Conservation (phyloP, 257 asterid species). For the Misopates orontium region DNA sequence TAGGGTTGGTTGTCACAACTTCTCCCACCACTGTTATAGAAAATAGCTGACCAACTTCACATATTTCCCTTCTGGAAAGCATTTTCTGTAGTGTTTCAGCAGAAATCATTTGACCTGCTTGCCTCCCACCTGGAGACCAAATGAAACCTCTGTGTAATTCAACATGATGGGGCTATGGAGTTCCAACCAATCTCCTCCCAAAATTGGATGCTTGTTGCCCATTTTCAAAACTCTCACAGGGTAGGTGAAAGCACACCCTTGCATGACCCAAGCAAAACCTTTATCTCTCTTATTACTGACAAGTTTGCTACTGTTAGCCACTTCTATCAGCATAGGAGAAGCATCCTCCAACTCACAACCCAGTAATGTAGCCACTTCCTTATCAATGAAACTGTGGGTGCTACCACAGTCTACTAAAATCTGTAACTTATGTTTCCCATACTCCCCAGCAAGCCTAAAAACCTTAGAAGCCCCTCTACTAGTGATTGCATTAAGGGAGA, state of each 20-base stretch:
- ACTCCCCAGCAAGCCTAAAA: no score
- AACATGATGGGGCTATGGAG: neutral
- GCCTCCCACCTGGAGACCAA: neutral
- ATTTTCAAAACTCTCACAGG: neutral
- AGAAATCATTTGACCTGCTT: neutral
- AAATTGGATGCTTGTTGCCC: neutral
- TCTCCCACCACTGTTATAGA: neutral
- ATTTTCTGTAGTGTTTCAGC: neutral
- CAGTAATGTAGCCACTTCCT: no score
- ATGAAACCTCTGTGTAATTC: neutral
- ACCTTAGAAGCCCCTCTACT: no score
- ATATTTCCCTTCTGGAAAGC: neutral
- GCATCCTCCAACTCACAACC: no score
- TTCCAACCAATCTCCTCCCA: neutral
- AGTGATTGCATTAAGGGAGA: no score
- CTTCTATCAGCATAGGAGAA: no score
- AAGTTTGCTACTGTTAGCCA: no score
- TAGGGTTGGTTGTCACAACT: no score
- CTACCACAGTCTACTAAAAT: no score
- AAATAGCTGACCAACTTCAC: neutral
- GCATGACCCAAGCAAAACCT: neutral
- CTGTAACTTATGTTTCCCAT: no score
- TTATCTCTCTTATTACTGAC: no score
- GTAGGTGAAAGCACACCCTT: neutral
- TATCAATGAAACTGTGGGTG: no score